phyloP scores from a whole-genome alignment of 306 rosid genomes.

The Ormosia emarginata region DNA sequence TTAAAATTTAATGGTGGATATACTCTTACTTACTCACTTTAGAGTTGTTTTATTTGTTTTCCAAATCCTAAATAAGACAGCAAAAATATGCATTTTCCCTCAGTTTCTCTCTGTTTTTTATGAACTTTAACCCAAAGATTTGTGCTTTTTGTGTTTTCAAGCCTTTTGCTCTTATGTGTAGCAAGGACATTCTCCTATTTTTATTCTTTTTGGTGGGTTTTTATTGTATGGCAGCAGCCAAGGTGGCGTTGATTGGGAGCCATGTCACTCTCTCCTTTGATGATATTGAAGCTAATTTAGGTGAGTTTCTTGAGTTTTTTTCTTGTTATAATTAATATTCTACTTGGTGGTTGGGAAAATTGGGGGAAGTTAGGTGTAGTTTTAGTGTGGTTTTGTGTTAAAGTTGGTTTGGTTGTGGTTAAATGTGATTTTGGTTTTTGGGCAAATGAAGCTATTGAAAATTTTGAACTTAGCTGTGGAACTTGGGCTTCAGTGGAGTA shows the following conservation, averaged over 20 bases:
- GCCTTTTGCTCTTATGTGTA: too few species aligned
- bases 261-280: conserved; percentile 33
- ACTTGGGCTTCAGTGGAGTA: too few species aligned
- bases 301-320: conserved; percentile 26
- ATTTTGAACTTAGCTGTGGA: too few species aligned
- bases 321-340: too few species aligned
- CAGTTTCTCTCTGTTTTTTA: neutral
- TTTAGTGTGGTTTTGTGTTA: neutral
- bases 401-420: neutral
- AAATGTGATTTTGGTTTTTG: neutral
- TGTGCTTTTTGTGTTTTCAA: conserved; percentile 2
- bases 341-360: too few species aligned
- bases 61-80: neutral
- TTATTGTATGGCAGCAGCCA: conserved; percentile 41
- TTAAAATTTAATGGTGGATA: too few species aligned
- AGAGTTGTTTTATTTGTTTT: too few species aligned
- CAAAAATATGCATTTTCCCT: neutral
- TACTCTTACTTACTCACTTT: too few species aligned
- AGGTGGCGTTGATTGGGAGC: conserved; percentile 54
- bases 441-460: too few species aligned
- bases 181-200: too few species aligned
- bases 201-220: conserved; percentile 7
- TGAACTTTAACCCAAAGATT: neutral
- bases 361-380: too few species aligned
- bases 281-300: conserved; percentile 26